Base-by-base conservation (phyloP, 202 grass and related monocot species). In the Zizania palustris region DNA sequence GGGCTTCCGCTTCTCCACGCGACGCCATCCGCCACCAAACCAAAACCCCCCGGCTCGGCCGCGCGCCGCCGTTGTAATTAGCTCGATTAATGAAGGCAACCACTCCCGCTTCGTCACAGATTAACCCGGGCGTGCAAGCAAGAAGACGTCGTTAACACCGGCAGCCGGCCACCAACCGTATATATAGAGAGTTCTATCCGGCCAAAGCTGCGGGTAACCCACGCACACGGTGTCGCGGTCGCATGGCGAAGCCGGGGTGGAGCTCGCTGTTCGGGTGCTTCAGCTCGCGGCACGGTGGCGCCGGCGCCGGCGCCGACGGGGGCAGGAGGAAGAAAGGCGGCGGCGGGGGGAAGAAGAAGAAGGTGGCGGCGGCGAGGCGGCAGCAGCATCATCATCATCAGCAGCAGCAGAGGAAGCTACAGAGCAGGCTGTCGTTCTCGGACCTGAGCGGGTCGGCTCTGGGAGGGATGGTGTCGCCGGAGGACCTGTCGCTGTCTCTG, bases 401-500 rank as follows among this genome's bases (percentile, higher is more conserved):
- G 62, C 16, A 45, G 79, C 45, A 18, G 76, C 54, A 53, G 67
- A 79, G 82, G 80, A 78, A 80, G 62, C 35, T 88, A 84, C 84
- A 85, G 82, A 75, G 86, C 36, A 70, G 91, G 69, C 64, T 93
- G 6, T 93, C 91, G 8, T 93, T 93, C 88, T 90, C 82, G 13
- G 91, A 93, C 62, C 82, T 93, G 15, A 28, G 28, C 28, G 28
- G 28, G 28, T 28, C 28, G 28, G 33, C 20, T 19, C 7, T 79
- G 5, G 84, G 82, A 3, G 91, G 82, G 55, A 82, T 93, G 66
- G 76, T 93, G 45, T 88, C 91, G 65, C 91, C 91, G 8, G 91
- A 93, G 78, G 91, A 93, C 72, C 72, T 93, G 9, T 93, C 91
- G 14, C 79, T 93, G 11, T 93, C 91, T 7, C 82, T 93, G 10